Base-by-base conservation (phyloP, 2,329 filamentous ascomycete species). In the Leptoxyphium fumago region DNA sequence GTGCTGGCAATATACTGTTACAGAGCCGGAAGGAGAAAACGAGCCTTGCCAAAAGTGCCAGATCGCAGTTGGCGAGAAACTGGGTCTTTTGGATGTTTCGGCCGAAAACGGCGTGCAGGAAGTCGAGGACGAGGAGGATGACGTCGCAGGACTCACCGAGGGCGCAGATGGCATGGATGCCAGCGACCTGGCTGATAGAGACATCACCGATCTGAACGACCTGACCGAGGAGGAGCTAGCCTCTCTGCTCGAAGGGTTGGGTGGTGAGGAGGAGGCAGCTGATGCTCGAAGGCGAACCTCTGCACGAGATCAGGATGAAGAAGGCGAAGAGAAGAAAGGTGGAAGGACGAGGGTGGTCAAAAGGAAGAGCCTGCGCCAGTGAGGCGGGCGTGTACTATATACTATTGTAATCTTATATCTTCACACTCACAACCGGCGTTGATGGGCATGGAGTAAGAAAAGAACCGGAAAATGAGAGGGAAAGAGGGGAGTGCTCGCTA, bases 1-100 rank as follows among this genome's bases (percentile, higher is more conserved):
- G 42, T 98, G 91, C 65, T 98, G 91, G 91, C 77, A 82, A 48
- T 94, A 85, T 61, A 72, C 82, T 18, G 79, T 82, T n/a, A 11
- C 13, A 11, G 68, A 73, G n/a, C 64, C 64, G 41, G 67, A 73
- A 10, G 64, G 64, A 40, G 72, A 80, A 52, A 77, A 82, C 14
- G 61, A 67, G 34, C 65, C 94, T 14, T 96, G 89, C 62, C 64
- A 62, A 41, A 70, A 86, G 57, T 96, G 89, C 60, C 77, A 80
- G 28, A 72, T 76, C 10, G 75, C 81, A 30, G 72, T 89, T 13
- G 55, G 55, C 21, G 60, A 64, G 43, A 43, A 43, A 26, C 18
- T 36, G 32, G 32, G 32, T 9, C 32, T 36, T 3, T 13, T 36
- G 13, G 15, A 13, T 5, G 13, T 36, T 13, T 36, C 32, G 15